Evolutionary conservation across 2,329 filamentous ascomycete species (phyloP).

Genomic region (Neofusicoccum umdonicola): DNA sequence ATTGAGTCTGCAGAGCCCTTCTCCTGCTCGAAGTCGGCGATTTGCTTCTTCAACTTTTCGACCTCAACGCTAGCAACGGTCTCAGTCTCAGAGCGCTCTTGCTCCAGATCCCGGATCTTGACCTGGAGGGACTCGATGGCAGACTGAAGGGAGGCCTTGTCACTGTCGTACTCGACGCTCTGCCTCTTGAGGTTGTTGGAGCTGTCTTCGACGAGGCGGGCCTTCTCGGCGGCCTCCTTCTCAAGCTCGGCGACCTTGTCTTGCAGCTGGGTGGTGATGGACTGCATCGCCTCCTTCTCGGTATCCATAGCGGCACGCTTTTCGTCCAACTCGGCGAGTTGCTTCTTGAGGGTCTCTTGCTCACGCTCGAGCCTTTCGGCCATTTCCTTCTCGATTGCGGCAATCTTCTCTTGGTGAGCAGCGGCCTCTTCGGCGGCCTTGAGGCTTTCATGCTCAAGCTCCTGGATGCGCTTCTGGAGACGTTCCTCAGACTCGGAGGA

Average conservation of each 20-base stretch:
- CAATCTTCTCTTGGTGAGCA: conserved; percentile 4
- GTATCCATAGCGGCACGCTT: conserved; percentile 2
- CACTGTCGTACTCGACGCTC: conserved; percentile 12
- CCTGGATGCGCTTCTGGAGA: conserved; percentile 7
- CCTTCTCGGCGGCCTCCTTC: conserved; percentile 13
- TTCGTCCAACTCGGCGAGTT: background rate
- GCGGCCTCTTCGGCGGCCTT: conserved; percentile 5
- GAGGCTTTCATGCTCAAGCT: conserved; percentile 10
- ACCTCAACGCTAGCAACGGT: background rate
- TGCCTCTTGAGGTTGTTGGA: conserved; percentile 9
- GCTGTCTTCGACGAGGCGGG: conserved; percentile 10
- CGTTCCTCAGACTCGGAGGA: conserved; percentile 6
- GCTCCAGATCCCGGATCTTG: conserved; percentile 13
- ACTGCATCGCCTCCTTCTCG: conserved; percentile 10
- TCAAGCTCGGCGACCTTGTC: conserved; percentile 5
- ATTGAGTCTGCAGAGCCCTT: conserved; percentile 3
- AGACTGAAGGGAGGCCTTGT: conserved; percentile 9
- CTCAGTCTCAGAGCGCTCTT: conserved; percentile 4
- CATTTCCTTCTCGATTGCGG: conserved; percentile 8
- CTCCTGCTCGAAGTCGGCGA: conserved; percentile 8
- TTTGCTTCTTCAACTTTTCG: conserved; percentile 1
- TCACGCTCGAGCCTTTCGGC: background rate
- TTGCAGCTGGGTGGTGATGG: conserved; percentile 2
- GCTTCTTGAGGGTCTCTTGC: conserved; percentile 1
- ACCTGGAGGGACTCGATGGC: conserved; percentile 14